Evolutionary conservation across 805 yeast species (phyloP).

Genomic region (Lipomyces yamadae): DNA sequence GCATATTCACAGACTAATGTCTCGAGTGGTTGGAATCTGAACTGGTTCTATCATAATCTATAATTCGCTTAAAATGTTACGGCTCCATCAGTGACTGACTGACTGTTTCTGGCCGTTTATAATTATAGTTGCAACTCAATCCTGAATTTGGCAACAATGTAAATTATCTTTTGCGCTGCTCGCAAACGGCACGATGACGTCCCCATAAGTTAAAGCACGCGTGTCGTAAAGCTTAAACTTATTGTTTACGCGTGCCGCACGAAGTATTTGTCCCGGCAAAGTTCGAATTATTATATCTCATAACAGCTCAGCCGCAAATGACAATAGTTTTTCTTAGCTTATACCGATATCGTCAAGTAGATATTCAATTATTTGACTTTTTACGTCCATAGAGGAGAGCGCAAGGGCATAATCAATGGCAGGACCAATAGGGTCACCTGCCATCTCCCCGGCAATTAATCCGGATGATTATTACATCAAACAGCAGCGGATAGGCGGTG

Average conservation of each 20-base stretch:
- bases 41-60: background rate
- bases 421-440: background rate
- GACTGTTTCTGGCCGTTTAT: too few species aligned
- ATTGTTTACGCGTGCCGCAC: background rate
- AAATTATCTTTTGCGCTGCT: background rate
- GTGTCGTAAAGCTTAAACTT: background rate
- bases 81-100: background rate
- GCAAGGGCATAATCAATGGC: background rate
- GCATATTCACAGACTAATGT: background rate
- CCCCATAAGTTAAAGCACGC: background rate
- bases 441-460: slow-evolving; percentile 13
- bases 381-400: background rate
- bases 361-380: background rate
- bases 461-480: slow-evolving; percentile 33
- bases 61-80: background rate
- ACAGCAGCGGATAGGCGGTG: slow-evolving; percentile 69
- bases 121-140: too few species aligned
- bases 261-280: background rate
- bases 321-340: background rate
- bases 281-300: background rate
- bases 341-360: background rate
- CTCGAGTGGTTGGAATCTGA: background rate
- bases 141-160: too few species aligned
- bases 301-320: background rate
- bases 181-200: background rate